Evolutionary conservation across 257 asterid species (phyloP), one percentile per base, ranked within the genome.

Genomic region (Nicotiana knightiana): DNA sequence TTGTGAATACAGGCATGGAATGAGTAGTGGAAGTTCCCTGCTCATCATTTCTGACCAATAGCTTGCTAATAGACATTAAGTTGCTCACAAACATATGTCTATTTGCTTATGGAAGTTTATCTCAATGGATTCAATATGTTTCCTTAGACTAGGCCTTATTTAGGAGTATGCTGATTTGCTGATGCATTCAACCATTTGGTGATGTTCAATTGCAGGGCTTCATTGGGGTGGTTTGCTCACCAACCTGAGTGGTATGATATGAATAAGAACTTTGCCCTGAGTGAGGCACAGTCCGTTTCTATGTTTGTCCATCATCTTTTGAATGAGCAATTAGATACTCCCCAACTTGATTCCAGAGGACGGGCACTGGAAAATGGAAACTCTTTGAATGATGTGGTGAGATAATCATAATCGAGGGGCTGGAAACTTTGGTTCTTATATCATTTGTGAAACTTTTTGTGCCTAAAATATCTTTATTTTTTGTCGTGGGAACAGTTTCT

Each of bases 221-320:
- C 98, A 67, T 86, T 96, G 82, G 98, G 97, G 77, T 96, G 97
- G 97, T 96, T 96, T 92, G 93, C 98, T 85, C 93, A 91, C 83
- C 93, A 91, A 87, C 97, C 98, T 24, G 97, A 94, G 85, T 93
- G 97, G 97, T 92, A 80, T 88, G 98, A 96, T 88, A 65, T 88
- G 87, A 92, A 90, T 88, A 92, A 87, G 86, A 89, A 88, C 84
- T 93, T 96, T 87, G 89, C 98, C 81, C 94, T 92, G 81, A 89
- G 97, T 87, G 98, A 96, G 88, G 95, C 95, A 83, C 99, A 94
- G 81, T 94, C 98, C 30, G 86, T 96, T 85, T 91, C 97, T 81
- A 54, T 91, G 77, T 94, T 91, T 88, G 93, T 96, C 85, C 92
- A 92, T 35, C 92, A 92, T 89, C 98, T 96, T 86, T 84, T 86